phyloP scores from a whole-genome alignment of 306 rosid species.

The Begonia fuchsioides region DNA sequence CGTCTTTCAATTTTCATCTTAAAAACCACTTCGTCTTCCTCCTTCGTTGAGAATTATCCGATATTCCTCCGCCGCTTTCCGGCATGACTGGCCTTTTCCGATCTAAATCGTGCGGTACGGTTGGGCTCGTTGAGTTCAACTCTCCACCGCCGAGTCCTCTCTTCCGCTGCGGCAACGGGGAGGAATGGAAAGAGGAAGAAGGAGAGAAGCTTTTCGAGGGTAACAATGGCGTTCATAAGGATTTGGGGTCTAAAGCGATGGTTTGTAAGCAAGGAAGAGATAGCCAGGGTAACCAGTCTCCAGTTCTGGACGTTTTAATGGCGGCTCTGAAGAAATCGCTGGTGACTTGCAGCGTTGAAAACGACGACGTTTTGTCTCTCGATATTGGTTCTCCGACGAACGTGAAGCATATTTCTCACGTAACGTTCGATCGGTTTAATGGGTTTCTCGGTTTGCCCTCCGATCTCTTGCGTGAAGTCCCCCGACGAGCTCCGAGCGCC shows the following conservation, averaged over 20 bases:
- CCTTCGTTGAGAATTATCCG: too few species aligned
- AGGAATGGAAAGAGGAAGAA: background rate
- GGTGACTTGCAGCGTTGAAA: constrained; percentile 38
- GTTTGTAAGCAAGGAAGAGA: constrained; percentile 13
- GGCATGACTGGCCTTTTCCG: constrained; percentile 75
- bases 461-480: constrained; percentile 72
- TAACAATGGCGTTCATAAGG: constrained; percentile 18
- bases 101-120: constrained; percentile 69
- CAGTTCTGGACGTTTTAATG: constrained; percentile 48
- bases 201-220: constrained; percentile 13
- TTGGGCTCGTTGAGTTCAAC: constrained; percentile 30
- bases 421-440: constrained; percentile 75
- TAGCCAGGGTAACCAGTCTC: constrained; percentile 61
- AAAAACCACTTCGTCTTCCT: too few species aligned
- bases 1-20: too few species aligned
- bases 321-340: constrained; percentile 60
- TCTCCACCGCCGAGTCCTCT: constrained; percentile 27
- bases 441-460: constrained; percentile 85
- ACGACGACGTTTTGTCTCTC: constrained; percentile 35
- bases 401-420: constrained; percentile 76
- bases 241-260: background rate
- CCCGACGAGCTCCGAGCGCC: constrained; percentile 75
- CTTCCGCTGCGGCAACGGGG: background rate
- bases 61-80: too few species aligned
- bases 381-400: constrained; percentile 83